These are phyloP conservation scores for Leucocoprinus leucothites DNA, from an alignment of 768 basidiomycete species.

Conservation along the genomic window DNA sequence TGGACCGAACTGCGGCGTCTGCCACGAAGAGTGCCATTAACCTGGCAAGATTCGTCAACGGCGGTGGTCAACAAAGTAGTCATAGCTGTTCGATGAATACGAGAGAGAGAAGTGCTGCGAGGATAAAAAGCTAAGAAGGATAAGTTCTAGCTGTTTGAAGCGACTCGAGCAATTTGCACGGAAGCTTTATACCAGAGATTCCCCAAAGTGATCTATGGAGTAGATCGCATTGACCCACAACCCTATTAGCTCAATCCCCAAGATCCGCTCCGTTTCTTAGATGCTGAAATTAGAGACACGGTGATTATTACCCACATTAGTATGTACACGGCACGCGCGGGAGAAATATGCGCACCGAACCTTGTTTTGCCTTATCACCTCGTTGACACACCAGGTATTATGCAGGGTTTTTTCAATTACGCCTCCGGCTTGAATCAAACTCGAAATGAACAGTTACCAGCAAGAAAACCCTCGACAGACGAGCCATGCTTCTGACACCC, in stretches of 20 bases:
- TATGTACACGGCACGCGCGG: not conserved
- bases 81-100: not conserved
- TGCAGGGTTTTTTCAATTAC: not conserved
- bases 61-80: conserved; percentile 8
- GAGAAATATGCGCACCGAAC: not conserved
- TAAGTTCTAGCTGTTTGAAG: not conserved
- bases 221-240: not conserved
- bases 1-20: conserved; percentile 38
- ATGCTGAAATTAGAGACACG: not conserved
- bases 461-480: no score
- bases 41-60: conserved; percentile 30
- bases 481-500: no score
- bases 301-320: not conserved
- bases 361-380: not conserved
- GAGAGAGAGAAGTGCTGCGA: not conserved
- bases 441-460: no score
- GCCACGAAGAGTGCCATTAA: conserved; percentile 25
- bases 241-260: not conserved
- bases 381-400: not conserved
- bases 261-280: conserved; percentile 9
- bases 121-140: not conserved
- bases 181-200: not conserved
- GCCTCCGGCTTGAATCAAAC: no score
- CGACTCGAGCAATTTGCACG: not conserved
- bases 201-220: not conserved